Evolutionary conservation across 2,329 filamentous ascomycete genomes (phyloP), one percentile per base, ranked within the genome.

Genomic region (Phialophora macrospora): DNA sequence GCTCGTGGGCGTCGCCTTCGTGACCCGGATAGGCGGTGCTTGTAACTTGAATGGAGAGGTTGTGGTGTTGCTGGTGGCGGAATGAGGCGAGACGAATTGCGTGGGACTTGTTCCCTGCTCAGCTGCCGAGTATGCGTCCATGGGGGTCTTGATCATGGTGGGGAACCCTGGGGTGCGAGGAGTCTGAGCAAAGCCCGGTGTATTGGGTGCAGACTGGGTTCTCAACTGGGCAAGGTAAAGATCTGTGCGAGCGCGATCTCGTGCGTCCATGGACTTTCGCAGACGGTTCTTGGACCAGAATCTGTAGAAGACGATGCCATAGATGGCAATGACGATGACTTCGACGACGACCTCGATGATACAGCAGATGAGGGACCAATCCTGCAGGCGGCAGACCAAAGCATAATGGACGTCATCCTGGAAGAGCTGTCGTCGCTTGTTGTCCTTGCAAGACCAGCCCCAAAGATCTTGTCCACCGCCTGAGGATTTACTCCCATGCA

Each of bases 391-490:
- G 82, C 95, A 99, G 71, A 98, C 85, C 58, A 99, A 89, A 28
- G 87, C 87, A 79, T 98, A 99, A 79, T 95, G 85, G 72, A 99
- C 86, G 73, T 95, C 88, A 63, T 93, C 83, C 68, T 87, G 76
- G 77, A 94, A 98, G 60, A 97, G 81, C 58, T 92, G 80, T 62
- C 88, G 82, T 67, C 94, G 88, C 70, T 89, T 87, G 78, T 97
- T 98, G 74, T 96, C 86, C 64, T 93, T 90, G 78, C 95, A 99
- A n/a, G 92, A 88, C 95, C 95, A 99, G 66, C 94, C 93, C 95
- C 95, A 99, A 79, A 99, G 87, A 78, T 99, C 95, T 78, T 97
- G 88, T 74, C 90, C 91, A 70, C 87, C 81, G 75, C 87, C 87
- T 75, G 85, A 90, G 73, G 87, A 85, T 76, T 89, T 90, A 64